Evolutionary conservation across 2,329 filamentous ascomycete species (phyloP).

Genomic region (Penicillium sp.): DNA sequence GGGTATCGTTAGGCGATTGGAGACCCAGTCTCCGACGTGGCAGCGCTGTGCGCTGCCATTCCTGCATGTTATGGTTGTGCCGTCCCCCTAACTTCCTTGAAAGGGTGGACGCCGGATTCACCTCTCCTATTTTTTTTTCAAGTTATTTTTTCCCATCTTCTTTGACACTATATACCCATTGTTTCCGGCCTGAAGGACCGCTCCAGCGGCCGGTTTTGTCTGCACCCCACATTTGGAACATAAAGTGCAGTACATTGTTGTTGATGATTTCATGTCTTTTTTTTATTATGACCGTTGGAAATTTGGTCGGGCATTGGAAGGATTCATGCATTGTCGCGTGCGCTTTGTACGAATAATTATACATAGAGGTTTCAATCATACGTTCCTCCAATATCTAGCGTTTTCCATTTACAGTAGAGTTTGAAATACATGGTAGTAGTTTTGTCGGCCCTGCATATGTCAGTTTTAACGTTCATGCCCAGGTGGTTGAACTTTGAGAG

Average conservation of each 20-base stretch:
- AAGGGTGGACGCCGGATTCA: conserved; percentile 4
- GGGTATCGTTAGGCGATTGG: not conserved
- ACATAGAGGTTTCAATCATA: not conserved
- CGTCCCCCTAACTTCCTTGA: not conserved
- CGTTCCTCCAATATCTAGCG: not conserved
- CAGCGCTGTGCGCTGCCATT: conserved; percentile 19
- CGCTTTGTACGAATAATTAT: not conserved
- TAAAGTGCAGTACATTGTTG: conserved; percentile 1
- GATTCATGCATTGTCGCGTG: conserved; percentile 1
- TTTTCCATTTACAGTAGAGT: not conserved
- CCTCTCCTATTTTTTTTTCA: not conserved
- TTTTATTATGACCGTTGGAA: conserved; percentile 3
- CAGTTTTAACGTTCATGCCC: not conserved
- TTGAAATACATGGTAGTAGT: not conserved
- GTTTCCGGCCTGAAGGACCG: conserved; percentile 7
- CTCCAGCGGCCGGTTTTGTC: not conserved
- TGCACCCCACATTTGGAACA: not conserved
- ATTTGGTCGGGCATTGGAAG: conserved; percentile 4
- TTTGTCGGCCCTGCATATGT: not conserved
- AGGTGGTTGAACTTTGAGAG: no score
- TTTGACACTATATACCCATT: conserved; percentile 19
- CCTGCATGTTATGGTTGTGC: conserved; percentile 4
- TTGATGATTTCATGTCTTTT: conserved; percentile 14
- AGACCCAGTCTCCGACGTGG: not conserved
- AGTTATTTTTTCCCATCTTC: conserved; percentile 2